Base-by-base conservation (phyloP, 2,329 filamentous ascomycete genomes). In the Fusarium agapanthi region DNA sequence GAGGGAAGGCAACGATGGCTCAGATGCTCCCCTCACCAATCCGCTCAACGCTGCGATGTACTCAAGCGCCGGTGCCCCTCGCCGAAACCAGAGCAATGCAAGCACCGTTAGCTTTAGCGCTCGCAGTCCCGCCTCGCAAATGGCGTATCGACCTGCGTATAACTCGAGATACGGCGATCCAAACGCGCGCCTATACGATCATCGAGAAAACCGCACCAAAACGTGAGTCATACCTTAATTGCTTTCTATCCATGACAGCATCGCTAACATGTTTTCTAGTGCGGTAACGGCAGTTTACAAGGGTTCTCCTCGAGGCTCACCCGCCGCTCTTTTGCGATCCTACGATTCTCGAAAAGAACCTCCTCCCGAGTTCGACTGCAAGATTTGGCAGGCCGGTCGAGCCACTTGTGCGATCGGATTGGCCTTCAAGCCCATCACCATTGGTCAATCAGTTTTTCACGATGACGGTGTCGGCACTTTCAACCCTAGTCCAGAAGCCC, bases 331-430 rank as follows among this genome's bases (percentile, higher is more conserved):
- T 66, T 85, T 99, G 61, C 92, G 96, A 73, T 98, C 95, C 5
- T 99, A 99, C 82, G 95, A 98, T 80, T 98, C 96, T 22, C 89
- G 95, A 77, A 94, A 93, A 81, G 96, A 98, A 81, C 93, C 95
- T 1, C 89, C 95, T 0, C 93, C 95, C 6, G 95, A 98, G 81
- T 95, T 94, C 69, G 93, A 97, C 79, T 97, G 95, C 82, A 97
- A 92, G 50, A 96, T 99, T 64, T 99, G 96, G 96, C 92, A 99
- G 83, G 96, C 96, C 9, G 96, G 96, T 16, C 90, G 96, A 67
- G 96, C 96, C n/a, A 99, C 96, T 2, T 94, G 89, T 59, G 94
- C 96, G 2, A 96, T 95, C 2, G 94, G 93, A 1, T 86, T 98
- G 47, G 96, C 96, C 3, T 99, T 99, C 84, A 99, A 99, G 81